These are phyloP conservation scores for Syncephalastrum sp. DNA, from an alignment of 371 early-diverging fungal species.

Conservation along the genomic window DNA sequence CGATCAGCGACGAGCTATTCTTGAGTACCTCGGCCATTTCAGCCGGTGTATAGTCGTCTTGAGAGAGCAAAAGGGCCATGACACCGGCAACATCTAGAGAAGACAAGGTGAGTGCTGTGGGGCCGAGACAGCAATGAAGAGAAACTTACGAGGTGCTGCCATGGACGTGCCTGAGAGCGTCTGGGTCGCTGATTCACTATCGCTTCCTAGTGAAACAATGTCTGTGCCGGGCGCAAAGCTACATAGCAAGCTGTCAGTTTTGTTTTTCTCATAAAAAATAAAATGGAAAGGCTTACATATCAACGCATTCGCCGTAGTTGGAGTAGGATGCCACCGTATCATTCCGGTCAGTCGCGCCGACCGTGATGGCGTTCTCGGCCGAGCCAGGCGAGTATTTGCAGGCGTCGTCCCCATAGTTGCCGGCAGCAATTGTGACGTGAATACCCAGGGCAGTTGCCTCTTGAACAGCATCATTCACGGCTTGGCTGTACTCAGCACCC, in stretches of 20 bases:
- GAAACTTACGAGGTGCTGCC: conserved; percentile 69
- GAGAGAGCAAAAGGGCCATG: conserved; percentile 38
- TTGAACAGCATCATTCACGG: conserved; percentile 56
- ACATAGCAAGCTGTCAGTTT: neutral
- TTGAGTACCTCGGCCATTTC: conserved; percentile 27
- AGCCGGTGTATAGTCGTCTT: conserved; percentile 35
- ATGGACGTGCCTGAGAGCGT: conserved; percentile 73
- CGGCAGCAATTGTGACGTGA: conserved; percentile 61
- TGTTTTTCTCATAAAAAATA: neutral
- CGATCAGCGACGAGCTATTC: conserved; percentile 4
- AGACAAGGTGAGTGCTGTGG: no score
- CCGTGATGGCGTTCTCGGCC: conserved; percentile 79
- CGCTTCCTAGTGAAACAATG: conserved; percentile 67
- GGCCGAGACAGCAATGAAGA: neutral
- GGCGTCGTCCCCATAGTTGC: conserved; percentile 72
- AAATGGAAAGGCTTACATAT: conserved; percentile 47
- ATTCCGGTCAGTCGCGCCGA: conserved; percentile 79
- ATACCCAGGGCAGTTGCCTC: conserved; percentile 51
- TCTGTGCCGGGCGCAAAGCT: conserved; percentile 75
- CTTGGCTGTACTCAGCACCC: conserved; percentile 57
- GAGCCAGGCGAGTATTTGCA: conserved; percentile 87
- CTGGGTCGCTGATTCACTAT: conserved; percentile 25
- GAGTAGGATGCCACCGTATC: conserved; percentile 76
- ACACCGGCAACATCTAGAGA: conserved; percentile 39
- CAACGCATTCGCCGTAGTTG: conserved; percentile 79